Conservation (phyloP, 2,329 filamentous ascomycete species). For the Colletotrichum sp. region DNA sequence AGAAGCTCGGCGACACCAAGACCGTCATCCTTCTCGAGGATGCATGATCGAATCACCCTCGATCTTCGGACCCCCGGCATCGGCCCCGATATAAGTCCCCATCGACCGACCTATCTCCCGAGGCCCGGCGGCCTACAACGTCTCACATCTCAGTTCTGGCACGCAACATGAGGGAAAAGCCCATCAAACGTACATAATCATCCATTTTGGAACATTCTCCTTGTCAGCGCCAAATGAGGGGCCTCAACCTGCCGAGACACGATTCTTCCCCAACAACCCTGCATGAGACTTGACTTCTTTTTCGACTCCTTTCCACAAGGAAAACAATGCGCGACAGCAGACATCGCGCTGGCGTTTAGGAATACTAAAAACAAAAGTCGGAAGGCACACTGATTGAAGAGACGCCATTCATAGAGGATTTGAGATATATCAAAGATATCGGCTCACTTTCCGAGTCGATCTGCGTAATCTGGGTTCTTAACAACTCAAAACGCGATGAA, state of each 20-base stretch:
- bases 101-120: neutral
- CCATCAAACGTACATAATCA: neutral
- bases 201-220: neutral
- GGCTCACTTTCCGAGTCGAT: neutral
- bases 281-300: neutral
- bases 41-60: slow-evolving; percentile 31
- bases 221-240: neutral
- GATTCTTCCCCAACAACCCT: neutral
- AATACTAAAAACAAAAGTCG: neutral
- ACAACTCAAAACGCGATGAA: neutral
- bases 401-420: neutral
- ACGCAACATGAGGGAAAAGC: neutral
- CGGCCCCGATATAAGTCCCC: neutral
- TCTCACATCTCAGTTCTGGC: neutral
- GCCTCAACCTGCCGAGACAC: neutral
- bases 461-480: neutral
- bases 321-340: neutral
- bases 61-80: neutral
- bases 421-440: neutral
- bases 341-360: slow-evolving; percentile 15
- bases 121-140: neutral
- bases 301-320: neutral
- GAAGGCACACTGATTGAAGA: slow-evolving; percentile 12
- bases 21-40: slow-evolving; percentile 81
- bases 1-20: slow-evolving; percentile 81